Conservation (phyloP, 306 rosid species). For the Rubus idaeus region DNA sequence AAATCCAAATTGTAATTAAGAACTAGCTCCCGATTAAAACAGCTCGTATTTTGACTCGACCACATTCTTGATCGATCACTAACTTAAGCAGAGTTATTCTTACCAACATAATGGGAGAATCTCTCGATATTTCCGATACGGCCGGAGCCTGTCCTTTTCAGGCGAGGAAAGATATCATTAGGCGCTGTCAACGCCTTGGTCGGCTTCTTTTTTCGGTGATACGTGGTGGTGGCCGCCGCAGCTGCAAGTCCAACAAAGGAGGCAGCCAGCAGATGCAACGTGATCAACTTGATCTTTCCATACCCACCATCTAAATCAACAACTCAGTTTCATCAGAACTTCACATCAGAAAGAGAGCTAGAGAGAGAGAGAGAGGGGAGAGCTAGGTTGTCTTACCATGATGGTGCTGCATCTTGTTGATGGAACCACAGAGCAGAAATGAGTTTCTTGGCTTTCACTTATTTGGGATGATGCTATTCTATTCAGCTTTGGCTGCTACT, state of each 20-base stretch:
- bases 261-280: slow-evolving; percentile 39
- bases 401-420: background rate
- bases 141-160: slow-evolving; percentile 50
- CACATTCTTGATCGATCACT: too few species aligned
- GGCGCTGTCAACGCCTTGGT: slow-evolving; percentile 17
- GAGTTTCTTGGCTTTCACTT: background rate
- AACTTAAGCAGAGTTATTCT: background rate
- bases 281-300: slow-evolving; percentile 28
- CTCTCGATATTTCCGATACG: slow-evolving; percentile 57
- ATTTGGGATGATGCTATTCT: background rate
- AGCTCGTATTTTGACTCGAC: too few species aligned
- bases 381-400: background rate
- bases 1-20: background rate
- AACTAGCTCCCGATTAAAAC: too few species aligned
- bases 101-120: slow-evolving; percentile 79
- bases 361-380: background rate
- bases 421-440: background rate
- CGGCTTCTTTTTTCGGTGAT: slow-evolving; percentile 20
- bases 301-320: slow-evolving; percentile 34
- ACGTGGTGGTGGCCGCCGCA: slow-evolving; percentile 28
- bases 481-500: background rate
- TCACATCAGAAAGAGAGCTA: background rate
- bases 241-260: slow-evolving; percentile 46
- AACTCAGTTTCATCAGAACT: background rate
- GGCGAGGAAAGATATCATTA: slow-evolving; percentile 32